Conservation (phyloP, 495 filamentous ascomycete species). For the Trichodelitschia bisporula region DNA sequence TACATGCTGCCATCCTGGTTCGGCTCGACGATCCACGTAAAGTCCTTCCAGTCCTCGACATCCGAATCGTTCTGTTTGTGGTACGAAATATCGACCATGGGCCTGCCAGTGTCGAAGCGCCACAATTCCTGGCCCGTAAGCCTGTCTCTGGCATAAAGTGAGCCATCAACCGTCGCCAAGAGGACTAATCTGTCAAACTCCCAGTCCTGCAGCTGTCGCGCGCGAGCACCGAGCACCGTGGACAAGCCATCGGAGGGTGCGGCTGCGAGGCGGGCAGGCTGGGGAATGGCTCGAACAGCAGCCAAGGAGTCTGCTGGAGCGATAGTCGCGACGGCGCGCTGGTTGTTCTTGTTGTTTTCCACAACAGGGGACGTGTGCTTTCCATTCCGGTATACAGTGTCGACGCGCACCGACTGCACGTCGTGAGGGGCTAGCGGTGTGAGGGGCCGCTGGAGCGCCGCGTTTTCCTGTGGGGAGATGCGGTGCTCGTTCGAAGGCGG, state of each 20-base stretch:
- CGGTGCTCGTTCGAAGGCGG: slow-evolving; percentile 4
- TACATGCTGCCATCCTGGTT: slow-evolving; percentile 74
- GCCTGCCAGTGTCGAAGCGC: slow-evolving; percentile 57
- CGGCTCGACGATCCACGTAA: slow-evolving; percentile 79
- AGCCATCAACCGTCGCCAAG: slow-evolving; percentile 96
- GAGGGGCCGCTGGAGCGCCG: slow-evolving; percentile 2
- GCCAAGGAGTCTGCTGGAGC: slow-evolving; percentile 45
- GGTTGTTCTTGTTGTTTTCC: slow-evolving; percentile 35
- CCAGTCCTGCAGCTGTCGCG: slow-evolving; percentile 95
- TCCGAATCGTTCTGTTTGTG: slow-evolving; percentile 44
- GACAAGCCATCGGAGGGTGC: not conserved
- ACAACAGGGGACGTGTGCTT: slow-evolving; percentile 17
- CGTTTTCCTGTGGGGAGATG: slow-evolving; percentile 9
- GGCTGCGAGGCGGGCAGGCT: not conserved
- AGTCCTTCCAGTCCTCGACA: slow-evolving; percentile 20
- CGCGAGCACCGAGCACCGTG: slow-evolving; percentile 24
- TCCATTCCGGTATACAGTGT: slow-evolving; percentile 8
- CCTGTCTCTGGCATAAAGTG: slow-evolving; percentile 76
- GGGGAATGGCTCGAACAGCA: slow-evolving; percentile 48
- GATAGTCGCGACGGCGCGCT: slow-evolving; percentile 81
- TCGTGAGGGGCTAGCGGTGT: slow-evolving; percentile 6
- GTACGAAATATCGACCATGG: slow-evolving; percentile 77
- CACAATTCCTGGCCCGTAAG: slow-evolving; percentile 62
- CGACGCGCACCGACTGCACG: slow-evolving; percentile 1
- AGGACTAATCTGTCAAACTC: slow-evolving; percentile 99